A percentile compares a stretch with the other conserved stretches of the same genome.
Conservation (phyloP, 257 asterid genomes). For the Thymus quinquecostatus region DNA sequence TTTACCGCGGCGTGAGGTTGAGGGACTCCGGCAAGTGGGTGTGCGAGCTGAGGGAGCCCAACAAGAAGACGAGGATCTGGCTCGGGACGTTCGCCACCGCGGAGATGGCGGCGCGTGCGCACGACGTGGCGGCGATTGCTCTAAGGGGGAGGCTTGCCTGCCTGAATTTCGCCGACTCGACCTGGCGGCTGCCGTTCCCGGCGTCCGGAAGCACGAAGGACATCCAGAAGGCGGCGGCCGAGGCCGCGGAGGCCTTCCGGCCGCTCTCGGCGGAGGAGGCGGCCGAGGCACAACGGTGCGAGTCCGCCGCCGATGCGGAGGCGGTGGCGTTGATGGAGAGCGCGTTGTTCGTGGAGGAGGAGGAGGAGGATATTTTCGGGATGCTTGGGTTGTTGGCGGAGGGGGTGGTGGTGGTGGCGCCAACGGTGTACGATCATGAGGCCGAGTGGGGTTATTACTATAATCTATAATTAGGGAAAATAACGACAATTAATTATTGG, state of each 20-base stretch:
- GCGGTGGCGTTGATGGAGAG: no score
- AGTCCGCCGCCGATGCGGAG: no score
- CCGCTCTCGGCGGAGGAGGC: no score
- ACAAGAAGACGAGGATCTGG: constrained; percentile 77
- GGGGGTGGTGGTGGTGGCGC: no score
- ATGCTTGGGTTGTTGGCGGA: no score
- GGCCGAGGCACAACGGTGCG: no score
- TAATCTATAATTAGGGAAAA: no score
- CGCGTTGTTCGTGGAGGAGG: no score
- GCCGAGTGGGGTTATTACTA: constrained; percentile 53
- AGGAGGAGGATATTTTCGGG: no score
- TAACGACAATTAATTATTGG: no score
- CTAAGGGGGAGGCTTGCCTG: constrained; percentile 63
- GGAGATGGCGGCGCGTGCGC: constrained; percentile 82
- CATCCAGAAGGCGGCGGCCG: constrained; percentile 60
- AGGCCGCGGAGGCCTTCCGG: constrained; percentile 41
- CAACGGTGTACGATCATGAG: no score
- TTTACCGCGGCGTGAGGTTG: constrained; percentile 61
- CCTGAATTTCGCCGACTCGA: constrained; percentile 70
- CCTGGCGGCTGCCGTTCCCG: constrained; percentile 60
- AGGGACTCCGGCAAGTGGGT: constrained; percentile 73
- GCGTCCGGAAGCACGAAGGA: constrained; percentile 50
- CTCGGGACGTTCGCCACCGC: constrained; percentile 69
- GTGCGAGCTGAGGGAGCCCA: constrained; percentile 70
- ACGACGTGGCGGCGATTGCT: constrained; percentile 75